Conservation (phyloP, 192 early-diverging fungal species). For the Linnemannia exigua region DNA sequence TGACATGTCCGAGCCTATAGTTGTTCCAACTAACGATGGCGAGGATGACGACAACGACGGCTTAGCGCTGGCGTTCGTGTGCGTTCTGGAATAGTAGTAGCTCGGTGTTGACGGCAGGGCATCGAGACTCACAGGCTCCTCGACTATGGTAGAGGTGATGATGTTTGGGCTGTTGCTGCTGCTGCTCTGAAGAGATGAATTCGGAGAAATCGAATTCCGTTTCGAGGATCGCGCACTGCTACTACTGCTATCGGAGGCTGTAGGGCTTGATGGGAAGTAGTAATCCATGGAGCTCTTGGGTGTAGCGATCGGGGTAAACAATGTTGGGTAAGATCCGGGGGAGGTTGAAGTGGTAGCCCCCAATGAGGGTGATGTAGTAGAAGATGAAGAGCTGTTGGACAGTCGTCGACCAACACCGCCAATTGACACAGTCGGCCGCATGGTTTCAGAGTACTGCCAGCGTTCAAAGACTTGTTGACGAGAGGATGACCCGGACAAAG, state of each 20-base stretch:
- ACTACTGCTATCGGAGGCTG: neutral
- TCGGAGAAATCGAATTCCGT: slow-evolving; percentile 20
- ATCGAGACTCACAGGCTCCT: slow-evolving; percentile 8
- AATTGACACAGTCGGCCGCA: slow-evolving; percentile 22
- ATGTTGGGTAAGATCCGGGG: slow-evolving; percentile 28
- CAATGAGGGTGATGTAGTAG: slow-evolving; percentile 17
- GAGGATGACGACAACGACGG: neutral
- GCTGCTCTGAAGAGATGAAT: neutral
- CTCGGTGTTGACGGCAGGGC: neutral
- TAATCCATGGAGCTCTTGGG: slow-evolving; percentile 8
- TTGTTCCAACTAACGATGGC: neutral
- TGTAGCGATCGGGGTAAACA: neutral
- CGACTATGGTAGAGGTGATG: slow-evolving; percentile 23
- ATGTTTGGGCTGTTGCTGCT: neutral
- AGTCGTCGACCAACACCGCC: slow-evolving; percentile 26
- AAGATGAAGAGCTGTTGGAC: slow-evolving; percentile 28
- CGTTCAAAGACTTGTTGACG: slow-evolving; percentile 33
- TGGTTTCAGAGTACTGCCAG: slow-evolving; percentile 26
- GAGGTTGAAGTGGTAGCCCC: slow-evolving; percentile 6
- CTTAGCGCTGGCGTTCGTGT: neutral
- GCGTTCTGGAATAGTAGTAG: neutral
- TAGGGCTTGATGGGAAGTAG: slow-evolving; percentile 3
- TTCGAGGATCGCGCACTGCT: slow-evolving; percentile 8
- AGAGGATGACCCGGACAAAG: too few species aligned
- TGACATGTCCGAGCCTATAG: neutral